Evolutionary conservation across 345 rosid species (phyloP).

Genomic region (Linum lewisii): DNA sequence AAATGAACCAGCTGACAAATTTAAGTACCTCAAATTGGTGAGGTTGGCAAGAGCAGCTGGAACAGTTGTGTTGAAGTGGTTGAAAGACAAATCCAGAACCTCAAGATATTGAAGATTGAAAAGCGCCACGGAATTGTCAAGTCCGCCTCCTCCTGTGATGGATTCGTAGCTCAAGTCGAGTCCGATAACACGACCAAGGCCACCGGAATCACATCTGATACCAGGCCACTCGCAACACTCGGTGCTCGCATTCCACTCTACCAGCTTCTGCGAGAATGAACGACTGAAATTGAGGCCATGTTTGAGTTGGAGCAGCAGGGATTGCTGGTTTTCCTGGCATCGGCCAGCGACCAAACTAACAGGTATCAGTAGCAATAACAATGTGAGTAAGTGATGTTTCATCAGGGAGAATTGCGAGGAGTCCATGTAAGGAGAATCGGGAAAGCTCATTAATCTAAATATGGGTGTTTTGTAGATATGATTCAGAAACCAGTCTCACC

Average conservation of each 20-base stretch:
- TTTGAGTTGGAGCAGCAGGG: constrained; percentile 26
- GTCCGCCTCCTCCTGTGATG: constrained; percentile 9
- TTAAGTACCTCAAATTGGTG: constrained; percentile 9
- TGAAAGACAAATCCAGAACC: not conserved
- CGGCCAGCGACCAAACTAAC: too few relatives aligned
- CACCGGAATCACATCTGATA: constrained; percentile 28
- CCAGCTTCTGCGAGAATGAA: not conserved
- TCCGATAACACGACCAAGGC: constrained; percentile 21
- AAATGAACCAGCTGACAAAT: constrained; percentile 26
- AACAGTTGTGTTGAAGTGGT: not conserved
- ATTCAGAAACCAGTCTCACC: too few relatives aligned
- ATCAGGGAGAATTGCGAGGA: too few relatives aligned
- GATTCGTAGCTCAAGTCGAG: constrained; percentile 30
- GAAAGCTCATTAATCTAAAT: too few relatives aligned
- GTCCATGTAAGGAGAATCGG: too few relatives aligned
- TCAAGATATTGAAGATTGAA: not conserved
- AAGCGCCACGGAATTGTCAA: not conserved
- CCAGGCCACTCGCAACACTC: constrained; percentile 40
- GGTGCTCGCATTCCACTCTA: constrained; percentile 17
- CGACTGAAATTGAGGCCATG: constrained; percentile 13
- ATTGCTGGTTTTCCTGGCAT: constrained; percentile 29
- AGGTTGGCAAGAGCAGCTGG: not conserved
- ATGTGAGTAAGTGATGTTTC: too few relatives aligned
- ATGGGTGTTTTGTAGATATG: too few relatives aligned
- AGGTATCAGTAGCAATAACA: too few relatives aligned